Percentiles rank a stretch among this genome's conserved stretches.
Conservation (phyloP, 345 rosid genomes). For the Sonneratia caseolaris region DNA sequence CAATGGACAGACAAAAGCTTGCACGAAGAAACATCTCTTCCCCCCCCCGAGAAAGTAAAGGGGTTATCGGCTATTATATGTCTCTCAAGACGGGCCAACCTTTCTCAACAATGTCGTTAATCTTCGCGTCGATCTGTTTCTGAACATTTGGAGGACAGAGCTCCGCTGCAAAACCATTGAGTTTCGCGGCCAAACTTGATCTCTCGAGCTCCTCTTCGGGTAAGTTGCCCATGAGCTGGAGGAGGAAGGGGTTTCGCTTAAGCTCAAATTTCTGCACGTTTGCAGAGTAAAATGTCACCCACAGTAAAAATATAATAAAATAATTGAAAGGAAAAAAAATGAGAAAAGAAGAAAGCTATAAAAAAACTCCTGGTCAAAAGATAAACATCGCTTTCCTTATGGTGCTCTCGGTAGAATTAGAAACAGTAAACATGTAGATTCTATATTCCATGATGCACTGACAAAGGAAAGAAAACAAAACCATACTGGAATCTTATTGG, state of each 20-base stretch:
- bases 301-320: neutral
- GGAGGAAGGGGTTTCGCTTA: slow-evolving; percentile 62
- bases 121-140: slow-evolving; percentile 48
- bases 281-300: neutral
- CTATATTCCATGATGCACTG: neutral
- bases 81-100: slow-evolving; percentile 76
- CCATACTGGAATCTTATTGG: neutral
- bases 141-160: slow-evolving; percentile 60
- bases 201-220: slow-evolving; percentile 71
- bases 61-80: slow-evolving; percentile 25
- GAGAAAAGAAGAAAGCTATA: neutral
- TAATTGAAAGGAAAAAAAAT: neutral
- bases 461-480: neutral
- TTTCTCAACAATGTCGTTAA: slow-evolving; percentile 60
- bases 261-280: slow-evolving; percentile 81
- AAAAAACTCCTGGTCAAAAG: neutral
- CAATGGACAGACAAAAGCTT: neutral
- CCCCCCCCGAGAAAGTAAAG: neutral
- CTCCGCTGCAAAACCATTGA: slow-evolving; percentile 77
- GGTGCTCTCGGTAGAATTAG: neutral
- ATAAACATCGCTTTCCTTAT: neutral
- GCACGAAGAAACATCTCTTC: neutral
- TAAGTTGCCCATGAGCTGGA: slow-evolving; percentile 76
- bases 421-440: neutral
- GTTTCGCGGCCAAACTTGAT: slow-evolving; percentile 62